Evolutionary conservation across 2,329 filamentous ascomycete species (phyloP).

Genomic region (Magnaporthiopsis poae): DNA sequence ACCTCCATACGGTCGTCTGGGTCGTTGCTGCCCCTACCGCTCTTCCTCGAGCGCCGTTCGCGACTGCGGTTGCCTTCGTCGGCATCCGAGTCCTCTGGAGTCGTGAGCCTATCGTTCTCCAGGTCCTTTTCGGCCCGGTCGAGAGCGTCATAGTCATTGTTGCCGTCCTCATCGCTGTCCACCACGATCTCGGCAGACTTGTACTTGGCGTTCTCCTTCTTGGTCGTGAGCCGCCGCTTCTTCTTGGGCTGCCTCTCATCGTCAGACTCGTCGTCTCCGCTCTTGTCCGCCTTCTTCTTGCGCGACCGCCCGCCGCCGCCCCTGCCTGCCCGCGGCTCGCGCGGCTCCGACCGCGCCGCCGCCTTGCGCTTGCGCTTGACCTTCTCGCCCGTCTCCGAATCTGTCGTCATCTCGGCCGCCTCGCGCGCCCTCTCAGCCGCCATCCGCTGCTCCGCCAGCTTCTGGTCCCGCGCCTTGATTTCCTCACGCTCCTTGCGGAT

Average conservation of each 20-base stretch:
- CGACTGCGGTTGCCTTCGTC: conserved; percentile 22
- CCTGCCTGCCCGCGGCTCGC: conserved; percentile 24
- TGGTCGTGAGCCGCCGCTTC: conserved; percentile 42
- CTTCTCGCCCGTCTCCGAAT: conserved; percentile 71
- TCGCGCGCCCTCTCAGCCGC: conserved; percentile 60
- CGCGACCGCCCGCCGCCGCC: conserved; percentile 22
- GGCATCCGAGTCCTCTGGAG: conserved; percentile 8
- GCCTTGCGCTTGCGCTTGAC: conserved; percentile 66
- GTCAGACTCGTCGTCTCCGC: conserved; percentile 38
- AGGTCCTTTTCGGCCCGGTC: conserved; percentile 11
- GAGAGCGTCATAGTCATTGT: conserved; percentile 20
- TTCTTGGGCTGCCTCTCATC: conserved; percentile 50
- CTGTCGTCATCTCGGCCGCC: conserved; percentile 71
- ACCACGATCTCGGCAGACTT: conserved; percentile 80
- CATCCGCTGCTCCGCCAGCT: conserved; percentile 58
- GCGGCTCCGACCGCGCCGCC: conserved; percentile 23
- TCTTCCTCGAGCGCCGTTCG: neutral
- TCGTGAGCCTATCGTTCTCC: conserved; percentile 5
- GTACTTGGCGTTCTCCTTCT: conserved; percentile 55
- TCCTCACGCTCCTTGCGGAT: conserved; percentile 77
- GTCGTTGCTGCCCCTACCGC: conserved; percentile 10
- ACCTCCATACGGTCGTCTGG: conserved; percentile 42
- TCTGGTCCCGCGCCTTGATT: conserved; percentile 67
- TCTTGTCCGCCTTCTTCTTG: conserved; percentile 48
- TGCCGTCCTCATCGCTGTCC: conserved; percentile 53